Evolutionary conservation across 345 rosid species (phyloP), one percentile per base, ranked within the genome.

Genomic region (Brassica carinata): DNA sequence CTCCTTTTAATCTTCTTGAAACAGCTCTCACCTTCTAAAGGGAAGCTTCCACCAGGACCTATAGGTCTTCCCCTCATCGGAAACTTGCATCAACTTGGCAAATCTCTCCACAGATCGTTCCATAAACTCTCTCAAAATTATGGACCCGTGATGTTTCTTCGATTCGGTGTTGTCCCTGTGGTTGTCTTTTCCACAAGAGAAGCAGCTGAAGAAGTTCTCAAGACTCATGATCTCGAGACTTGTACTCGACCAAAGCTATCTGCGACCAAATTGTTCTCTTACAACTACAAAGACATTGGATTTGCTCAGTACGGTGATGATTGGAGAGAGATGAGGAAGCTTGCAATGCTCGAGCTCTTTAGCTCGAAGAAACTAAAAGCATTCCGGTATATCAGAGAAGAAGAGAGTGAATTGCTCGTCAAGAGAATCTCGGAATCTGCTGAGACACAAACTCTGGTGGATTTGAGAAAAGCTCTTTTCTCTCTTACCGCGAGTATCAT

Each of bases 121-220:
- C 64, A 67, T 19, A 62, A 75, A 6, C 77, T 88, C 11, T 80
- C 92, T 71, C 75, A 66, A 29, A 73, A 84, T 59, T 80, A 91
- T 5, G 92, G 91, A 5, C 87, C 85, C 0, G 85, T 88, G 71
- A 75, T 89, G 89, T 77, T 67, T 58, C 74, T 89, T 11, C 83
- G 33, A 2, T 80, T 87, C 0, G 91, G 90, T 1, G 73, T 51
- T 2, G 77, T 84, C 1, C 89, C 87, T 1, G 79, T 84, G 10
- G 73, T 87, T 6, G 73, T 88, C 0, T 72, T 88, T 61, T 86
- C 89, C 10, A 86, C 90, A 0, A 77, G 87, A 3, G 83, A 81
- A 53, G 85, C 89, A 0, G 91, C 89, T 8, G 78, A 70, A 64
- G 74, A 82, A 51, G 85, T 87, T 63, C 76, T 86, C 18, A 86